Conservation (phyloP, 1,284 basidiomycete species). For the Tetrapyrgos nigripes region DNA sequence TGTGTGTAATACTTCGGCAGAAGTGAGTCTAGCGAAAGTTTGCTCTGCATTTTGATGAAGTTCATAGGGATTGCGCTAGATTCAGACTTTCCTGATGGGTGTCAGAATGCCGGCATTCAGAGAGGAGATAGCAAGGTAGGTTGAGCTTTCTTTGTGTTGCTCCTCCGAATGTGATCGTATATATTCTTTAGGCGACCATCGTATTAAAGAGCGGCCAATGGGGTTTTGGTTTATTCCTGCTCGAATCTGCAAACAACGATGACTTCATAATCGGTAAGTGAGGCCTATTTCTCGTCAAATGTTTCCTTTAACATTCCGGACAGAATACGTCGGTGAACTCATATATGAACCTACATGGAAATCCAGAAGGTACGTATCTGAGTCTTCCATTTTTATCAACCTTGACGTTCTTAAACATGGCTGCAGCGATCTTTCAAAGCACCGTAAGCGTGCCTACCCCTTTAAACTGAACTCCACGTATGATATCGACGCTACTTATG, state of each 20-base stretch:
- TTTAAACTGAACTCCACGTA: slow-evolving; percentile 53
- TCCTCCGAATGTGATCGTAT: slow-evolving; percentile 1
- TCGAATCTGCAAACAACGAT: slow-evolving; percentile 30
- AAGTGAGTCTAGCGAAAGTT: too few species aligned
- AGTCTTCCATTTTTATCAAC: not conserved
- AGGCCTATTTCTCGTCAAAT: not conserved
- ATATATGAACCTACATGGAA: slow-evolving; percentile 34
- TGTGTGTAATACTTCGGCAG: too few species aligned
- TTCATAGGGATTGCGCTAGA: slow-evolving; percentile 4
- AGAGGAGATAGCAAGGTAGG: slow-evolving; percentile 23
- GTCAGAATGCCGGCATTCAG: slow-evolving; percentile 28
- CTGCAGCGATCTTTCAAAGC: slow-evolving; percentile 38
- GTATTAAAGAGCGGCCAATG: slow-evolving; percentile 41
- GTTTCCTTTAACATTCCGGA: slow-evolving; percentile 6
- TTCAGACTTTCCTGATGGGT: slow-evolving; percentile 10
- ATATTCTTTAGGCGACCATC: slow-evolving; percentile 32
- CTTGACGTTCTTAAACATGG: slow-evolving; percentile 1
- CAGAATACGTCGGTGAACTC: slow-evolving; percentile 54
- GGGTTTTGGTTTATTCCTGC: slow-evolving; percentile 53
- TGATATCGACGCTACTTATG: slow-evolving; percentile 55
- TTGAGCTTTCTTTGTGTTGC: not conserved
- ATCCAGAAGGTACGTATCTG: slow-evolving; percentile 47
- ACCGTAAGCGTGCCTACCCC: slow-evolving; percentile 59
- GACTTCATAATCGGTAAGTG: slow-evolving; percentile 46
- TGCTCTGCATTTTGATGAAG: too few species aligned